Conservation (phyloP, 2,329 filamentous ascomycete species). For the Chaetomiaceae sp. region DNA sequence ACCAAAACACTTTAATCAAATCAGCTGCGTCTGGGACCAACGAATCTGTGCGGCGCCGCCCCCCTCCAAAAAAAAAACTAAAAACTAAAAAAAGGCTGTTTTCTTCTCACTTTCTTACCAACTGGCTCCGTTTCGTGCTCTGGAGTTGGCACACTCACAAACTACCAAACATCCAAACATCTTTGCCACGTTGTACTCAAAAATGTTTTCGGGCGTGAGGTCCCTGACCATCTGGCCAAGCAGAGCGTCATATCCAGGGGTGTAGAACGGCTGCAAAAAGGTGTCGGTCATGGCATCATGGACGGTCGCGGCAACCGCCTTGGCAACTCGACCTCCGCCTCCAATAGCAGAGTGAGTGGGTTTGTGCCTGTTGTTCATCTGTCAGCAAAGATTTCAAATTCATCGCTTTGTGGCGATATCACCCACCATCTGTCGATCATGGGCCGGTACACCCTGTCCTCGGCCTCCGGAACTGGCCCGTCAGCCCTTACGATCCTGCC, state of each 20-base stretch:
- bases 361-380: conserved; percentile 3
- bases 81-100: no score
- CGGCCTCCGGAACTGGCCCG: conserved; percentile 1
- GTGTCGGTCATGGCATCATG: conserved; percentile 5
- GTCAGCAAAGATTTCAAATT: neutral
- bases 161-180: conserved; percentile 1
- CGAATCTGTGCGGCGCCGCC: no score
- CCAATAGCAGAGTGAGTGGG: conserved; percentile 1
- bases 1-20: no score
- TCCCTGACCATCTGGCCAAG: conserved; percentile 9
- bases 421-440: conserved; percentile 10
- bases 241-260: conserved; percentile 3
- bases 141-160: no score
- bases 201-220: conserved; percentile 1
- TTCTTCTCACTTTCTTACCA: no score
- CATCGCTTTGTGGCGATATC: neutral
- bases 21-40: no score
- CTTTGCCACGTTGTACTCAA: conserved; percentile 1
- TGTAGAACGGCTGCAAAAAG: conserved; percentile 10
- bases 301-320: conserved; percentile 3
- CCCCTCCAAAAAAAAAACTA: no score
- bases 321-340: conserved; percentile 1
- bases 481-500: conserved; percentile 3
- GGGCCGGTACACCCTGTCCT: conserved; percentile 10
- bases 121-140: no score